These are phyloP conservation scores for Trichoderma sp. DNA, from an alignment of 2,329 filamentous ascomycete species.

Conservation along the genomic window DNA sequence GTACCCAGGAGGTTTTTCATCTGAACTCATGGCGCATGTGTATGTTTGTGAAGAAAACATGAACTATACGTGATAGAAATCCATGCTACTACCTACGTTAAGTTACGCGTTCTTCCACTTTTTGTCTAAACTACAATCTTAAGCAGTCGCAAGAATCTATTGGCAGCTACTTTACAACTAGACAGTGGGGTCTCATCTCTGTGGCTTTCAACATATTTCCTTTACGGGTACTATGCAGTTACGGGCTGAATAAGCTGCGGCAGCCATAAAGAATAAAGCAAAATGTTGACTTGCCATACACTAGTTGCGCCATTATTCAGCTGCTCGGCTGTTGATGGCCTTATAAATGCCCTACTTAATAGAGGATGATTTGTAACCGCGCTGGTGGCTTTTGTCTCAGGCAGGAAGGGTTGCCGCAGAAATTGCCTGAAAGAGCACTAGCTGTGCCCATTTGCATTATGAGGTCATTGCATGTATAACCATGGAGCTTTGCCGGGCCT, in stretches of 20 bases:
- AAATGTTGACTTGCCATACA: background rate
- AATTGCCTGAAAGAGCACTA: constrained; percentile 10
- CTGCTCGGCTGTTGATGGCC: background rate
- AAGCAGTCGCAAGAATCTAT: no score
- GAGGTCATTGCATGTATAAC: constrained; percentile 1
- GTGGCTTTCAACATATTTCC: background rate
- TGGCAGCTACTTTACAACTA: no score
- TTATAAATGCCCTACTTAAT: background rate
- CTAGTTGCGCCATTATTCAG: background rate
- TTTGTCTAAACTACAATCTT: background rate
- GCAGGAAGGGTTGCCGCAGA: background rate
- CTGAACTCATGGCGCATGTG: background rate
- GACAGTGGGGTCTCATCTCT: background rate
- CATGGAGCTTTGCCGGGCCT: background rate
- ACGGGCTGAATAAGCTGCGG: background rate
- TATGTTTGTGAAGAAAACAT: background rate
- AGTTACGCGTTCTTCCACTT: background rate
- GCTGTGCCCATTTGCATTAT: background rate
- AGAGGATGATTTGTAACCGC: background rate
- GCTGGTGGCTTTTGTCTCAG: background rate
- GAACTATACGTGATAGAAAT: background rate
- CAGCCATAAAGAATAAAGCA: background rate
- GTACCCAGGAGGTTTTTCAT: no score
- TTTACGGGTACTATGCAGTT: background rate
- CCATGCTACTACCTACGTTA: background rate